Evolutionary conservation across 306 rosid genomes (phyloP).

Genomic region (Prunus mume): DNA sequence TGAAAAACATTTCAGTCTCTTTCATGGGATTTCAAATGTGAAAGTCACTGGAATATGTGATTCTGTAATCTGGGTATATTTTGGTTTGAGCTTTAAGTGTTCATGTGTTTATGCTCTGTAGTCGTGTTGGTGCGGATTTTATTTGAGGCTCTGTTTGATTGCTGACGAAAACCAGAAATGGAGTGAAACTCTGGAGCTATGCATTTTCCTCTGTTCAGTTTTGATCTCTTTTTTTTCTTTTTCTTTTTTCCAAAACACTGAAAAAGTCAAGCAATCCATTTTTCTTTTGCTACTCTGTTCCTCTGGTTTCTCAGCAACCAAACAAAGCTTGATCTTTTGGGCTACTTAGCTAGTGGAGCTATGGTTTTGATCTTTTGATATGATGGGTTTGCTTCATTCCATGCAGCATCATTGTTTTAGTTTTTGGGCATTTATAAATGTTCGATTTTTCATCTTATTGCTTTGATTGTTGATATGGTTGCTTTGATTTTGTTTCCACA

Average conservation of each 20-base stretch:
- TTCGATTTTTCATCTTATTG: constrained; percentile 16
- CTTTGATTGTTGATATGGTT: constrained; percentile 18
- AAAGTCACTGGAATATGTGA: constrained; percentile 16
- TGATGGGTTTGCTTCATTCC: constrained; percentile 24
- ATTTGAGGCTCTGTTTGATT: constrained; percentile 13
- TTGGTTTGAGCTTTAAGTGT: constrained; percentile 25
- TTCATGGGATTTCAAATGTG: constrained; percentile 2
- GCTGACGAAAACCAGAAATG: neutral
- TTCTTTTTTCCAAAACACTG: neutral
- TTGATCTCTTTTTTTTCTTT: neutral
- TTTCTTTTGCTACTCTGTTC: neutral
- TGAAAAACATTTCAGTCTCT: neutral
- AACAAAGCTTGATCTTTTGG: constrained; percentile 11
- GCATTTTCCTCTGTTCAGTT: neutral
- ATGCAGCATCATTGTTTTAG: neutral
- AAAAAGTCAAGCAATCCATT: neutral
- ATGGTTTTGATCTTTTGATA: neutral
- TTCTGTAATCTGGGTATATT: constrained; percentile 30
- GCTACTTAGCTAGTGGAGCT: neutral
- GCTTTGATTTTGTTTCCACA: constrained; percentile 12
- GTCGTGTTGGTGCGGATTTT: neutral
- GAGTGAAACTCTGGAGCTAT: neutral
- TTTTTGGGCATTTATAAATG: constrained; percentile 16
- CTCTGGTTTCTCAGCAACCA: constrained; percentile 17
- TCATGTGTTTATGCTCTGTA: constrained; percentile 1